Evolutionary conservation across 1,284 basidiomycete species (phyloP).

Genomic region (Ganoderma sinense): DNA sequence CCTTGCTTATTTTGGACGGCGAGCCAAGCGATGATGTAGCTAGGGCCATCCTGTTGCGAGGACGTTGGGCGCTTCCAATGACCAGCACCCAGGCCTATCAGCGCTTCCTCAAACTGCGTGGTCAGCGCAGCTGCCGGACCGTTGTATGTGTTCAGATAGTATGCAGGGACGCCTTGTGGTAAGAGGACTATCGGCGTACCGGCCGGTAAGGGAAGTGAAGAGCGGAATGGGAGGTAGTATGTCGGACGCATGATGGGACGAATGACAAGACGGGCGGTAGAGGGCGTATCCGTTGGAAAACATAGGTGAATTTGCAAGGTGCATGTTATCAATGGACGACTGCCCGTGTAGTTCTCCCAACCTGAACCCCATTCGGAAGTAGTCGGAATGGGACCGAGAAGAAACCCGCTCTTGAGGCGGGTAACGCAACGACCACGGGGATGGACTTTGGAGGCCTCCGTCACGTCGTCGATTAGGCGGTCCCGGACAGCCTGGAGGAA

Average conservation of each 20-base stretch:
- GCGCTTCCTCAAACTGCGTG: constrained; percentile 65
- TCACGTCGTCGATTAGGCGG: constrained; percentile 63
- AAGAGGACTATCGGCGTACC: constrained; percentile 73
- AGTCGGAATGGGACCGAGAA: constrained; percentile 54
- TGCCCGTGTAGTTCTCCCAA: constrained; percentile 63
- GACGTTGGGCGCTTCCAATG: constrained; percentile 48
- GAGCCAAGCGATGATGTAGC: constrained; percentile 77
- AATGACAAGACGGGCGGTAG: constrained; percentile 56
- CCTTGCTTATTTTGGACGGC: constrained; percentile 77
- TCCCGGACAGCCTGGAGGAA: constrained; percentile 57
- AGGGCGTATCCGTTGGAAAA: constrained; percentile 15
- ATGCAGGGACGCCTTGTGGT: constrained; percentile 76
- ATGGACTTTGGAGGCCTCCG: constrained; percentile 41
- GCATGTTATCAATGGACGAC: constrained; percentile 64
- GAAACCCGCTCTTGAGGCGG: constrained; percentile 64
- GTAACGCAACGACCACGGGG: constrained; percentile 41
- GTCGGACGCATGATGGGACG: constrained; percentile 67
- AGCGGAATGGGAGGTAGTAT: constrained; percentile 53
- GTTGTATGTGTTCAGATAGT: constrained; percentile 67
- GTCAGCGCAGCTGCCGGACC: constrained; percentile 70
- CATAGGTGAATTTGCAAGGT: constrained; percentile 64
- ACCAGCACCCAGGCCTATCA: constrained; percentile 65
- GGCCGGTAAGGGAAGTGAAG: constrained; percentile 51
- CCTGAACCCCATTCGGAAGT: constrained; percentile 65
- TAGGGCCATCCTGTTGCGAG: constrained; percentile 28